Conservation (phyloP, 768 basidiomycete genomes). For the Pleurotus tuber-regium region DNA sequence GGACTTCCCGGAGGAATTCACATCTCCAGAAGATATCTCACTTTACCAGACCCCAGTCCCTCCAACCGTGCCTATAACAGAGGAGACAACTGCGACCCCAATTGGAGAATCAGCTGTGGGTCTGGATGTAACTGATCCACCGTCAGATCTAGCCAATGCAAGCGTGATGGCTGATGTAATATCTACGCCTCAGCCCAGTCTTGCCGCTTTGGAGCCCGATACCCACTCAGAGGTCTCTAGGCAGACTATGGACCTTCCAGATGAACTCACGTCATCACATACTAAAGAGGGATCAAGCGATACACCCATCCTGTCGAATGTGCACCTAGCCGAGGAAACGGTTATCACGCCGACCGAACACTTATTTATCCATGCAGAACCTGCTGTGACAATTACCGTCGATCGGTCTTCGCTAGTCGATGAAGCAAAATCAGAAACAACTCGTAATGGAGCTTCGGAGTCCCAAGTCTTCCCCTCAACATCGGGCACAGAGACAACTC, state of each 20-base stretch:
- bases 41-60: too few species aligned
- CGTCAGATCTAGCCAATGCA: too few species aligned
- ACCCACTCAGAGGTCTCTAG: too few species aligned
- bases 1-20: too few species aligned
- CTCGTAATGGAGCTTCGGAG: background rate
- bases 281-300: background rate
- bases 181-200: too few species aligned
- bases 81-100: background rate
- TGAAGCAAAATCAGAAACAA: background rate
- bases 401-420: background rate
- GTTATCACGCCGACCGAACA: background rate
- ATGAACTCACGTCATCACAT: too few species aligned
- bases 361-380: background rate
- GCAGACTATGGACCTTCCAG: too few species aligned
- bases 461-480: constrained; percentile 17
- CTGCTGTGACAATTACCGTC: constrained; percentile 1
- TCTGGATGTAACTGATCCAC: too few species aligned
- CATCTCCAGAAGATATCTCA: too few species aligned
- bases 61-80: too few species aligned
- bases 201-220: too few species aligned
- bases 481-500: constrained; percentile 8
- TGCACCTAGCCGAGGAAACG: background rate
- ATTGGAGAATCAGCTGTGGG: background rate
- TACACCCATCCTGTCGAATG: background rate
- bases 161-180: too few species aligned